Evolutionary conservation across 768 basidiomycete species (phyloP).

Genomic region (Phylloporus scabripes): DNA sequence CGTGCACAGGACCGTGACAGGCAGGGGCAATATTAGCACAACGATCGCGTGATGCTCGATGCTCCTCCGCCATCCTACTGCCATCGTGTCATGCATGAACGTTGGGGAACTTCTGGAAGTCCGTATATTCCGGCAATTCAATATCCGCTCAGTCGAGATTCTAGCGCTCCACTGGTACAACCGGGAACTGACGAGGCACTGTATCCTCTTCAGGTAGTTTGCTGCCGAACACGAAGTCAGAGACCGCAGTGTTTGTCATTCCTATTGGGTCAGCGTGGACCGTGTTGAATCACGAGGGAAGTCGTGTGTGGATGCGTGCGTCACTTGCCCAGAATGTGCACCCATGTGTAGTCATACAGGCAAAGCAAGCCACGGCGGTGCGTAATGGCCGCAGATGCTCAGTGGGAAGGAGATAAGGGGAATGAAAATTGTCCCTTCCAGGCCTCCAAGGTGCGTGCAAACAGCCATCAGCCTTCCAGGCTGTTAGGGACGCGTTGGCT

Average conservation of each 20-base stretch:
- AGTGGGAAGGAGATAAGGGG: slow-evolving; percentile 9
- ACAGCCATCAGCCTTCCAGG: slow-evolving; percentile 6
- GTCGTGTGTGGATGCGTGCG: slow-evolving; percentile 16
- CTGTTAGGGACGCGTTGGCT: slow-evolving; percentile 8
- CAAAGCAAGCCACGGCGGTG: slow-evolving; percentile 1
- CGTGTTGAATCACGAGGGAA: slow-evolving; percentile 8
- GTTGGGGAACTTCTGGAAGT: slow-evolving; percentile 23
- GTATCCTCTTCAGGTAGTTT: slow-evolving; percentile 16
- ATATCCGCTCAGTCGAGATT: slow-evolving; percentile 32
- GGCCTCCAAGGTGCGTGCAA: slow-evolving; percentile 18
- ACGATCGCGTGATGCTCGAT: slow-evolving; percentile 20
- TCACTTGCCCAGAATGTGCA: slow-evolving; percentile 6
- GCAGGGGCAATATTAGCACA: slow-evolving; percentile 7
- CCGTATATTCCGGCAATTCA: slow-evolving; percentile 25
- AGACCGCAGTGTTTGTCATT: slow-evolving; percentile 7
- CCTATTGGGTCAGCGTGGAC: slow-evolving; percentile 1
- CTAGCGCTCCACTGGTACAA: slow-evolving; percentile 18
- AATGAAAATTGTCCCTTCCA: slow-evolving; percentile 16
- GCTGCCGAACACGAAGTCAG: slow-evolving; percentile 7
- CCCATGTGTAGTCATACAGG: slow-evolving; percentile 2
- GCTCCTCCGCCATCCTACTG: slow-evolving; percentile 10
- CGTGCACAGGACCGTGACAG: slow-evolving; percentile 12
- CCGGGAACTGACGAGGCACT: slow-evolving; percentile 8
- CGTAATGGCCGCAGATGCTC: slow-evolving; percentile 5
- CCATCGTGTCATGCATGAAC: slow-evolving; percentile 15